These are phyloP conservation scores for Arachis hypogaea DNA, from an alignment of 306 rosid genomes.

Conservation along the genomic window DNA sequence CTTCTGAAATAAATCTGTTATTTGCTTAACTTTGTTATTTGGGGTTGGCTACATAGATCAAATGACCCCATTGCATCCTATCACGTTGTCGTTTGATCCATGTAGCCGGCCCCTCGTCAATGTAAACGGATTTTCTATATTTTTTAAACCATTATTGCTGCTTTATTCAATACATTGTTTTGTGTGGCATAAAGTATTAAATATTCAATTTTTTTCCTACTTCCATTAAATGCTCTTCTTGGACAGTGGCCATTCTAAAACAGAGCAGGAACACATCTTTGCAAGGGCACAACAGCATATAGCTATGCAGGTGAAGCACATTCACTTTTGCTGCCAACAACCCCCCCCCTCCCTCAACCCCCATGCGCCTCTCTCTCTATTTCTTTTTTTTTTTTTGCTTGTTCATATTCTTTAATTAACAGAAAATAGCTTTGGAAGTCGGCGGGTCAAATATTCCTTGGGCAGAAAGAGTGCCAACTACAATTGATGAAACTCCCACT, in stretches of 20 bases:
- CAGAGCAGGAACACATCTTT: constrained; percentile 74
- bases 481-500: constrained; percentile 53
- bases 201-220: neutral
- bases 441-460: constrained; percentile 57
- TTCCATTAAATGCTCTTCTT: constrained; percentile 31
- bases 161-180: neutral
- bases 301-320: constrained; percentile 63
- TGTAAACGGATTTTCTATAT: constrained; percentile 11
- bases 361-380: neutral
- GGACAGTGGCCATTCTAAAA: constrained; percentile 67
- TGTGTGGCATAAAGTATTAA: constrained; percentile 14
- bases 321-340: neutral
- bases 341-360: constrained; percentile 7
- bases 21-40: constrained; percentile 8
- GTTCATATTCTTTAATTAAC: constrained; percentile 13
- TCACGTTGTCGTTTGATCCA: no score
- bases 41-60: no score
- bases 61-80: no score
- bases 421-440: constrained; percentile 69
- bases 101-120: neutral
- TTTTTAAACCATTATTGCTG: no score
- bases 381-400: constrained; percentile 4
- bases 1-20: constrained; percentile 20
- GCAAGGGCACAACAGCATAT: constrained; percentile 81
- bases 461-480: constrained; percentile 42